Evolutionary conservation across 2,329 filamentous ascomycete genomes (phyloP).

Genomic region (Zasmidium citrigriseum): DNA sequence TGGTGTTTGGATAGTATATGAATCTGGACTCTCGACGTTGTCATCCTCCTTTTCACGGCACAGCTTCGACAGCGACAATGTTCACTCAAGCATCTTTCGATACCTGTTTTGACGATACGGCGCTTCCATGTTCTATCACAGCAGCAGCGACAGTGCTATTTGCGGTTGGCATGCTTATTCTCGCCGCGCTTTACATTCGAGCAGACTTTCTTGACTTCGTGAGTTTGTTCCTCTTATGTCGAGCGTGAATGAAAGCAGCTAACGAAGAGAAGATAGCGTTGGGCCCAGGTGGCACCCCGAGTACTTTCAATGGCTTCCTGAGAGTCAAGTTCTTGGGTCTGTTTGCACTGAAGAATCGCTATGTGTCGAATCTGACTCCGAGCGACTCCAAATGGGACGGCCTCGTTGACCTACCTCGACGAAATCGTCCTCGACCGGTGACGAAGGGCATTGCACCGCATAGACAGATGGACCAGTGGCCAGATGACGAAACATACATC

Average conservation of each 20-base stretch:
- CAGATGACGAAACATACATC: conserved; percentile 56
- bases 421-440: conserved; percentile 63
- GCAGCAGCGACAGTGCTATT: too few species aligned
- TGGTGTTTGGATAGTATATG: too few species aligned
- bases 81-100: too few species aligned
- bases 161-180: too few species aligned
- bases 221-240: neutral
- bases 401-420: conserved; percentile 61
- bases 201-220: conserved; percentile 12
- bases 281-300: conserved; percentile 77
- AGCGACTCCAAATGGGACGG: conserved; percentile 57
- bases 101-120: too few species aligned
- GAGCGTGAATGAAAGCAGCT: neutral
- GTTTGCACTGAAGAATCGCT: conserved; percentile 71
- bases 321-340: conserved; percentile 71
- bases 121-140: too few species aligned
- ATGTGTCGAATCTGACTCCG: conserved; percentile 58
- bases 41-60: too few species aligned
- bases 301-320: conserved; percentile 71
- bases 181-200: neutral
- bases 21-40: too few species aligned
- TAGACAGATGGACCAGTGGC: conserved; percentile 71
- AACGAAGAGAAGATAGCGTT: conserved; percentile 49
- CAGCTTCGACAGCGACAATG: too few species aligned
- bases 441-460: conserved; percentile 80